A percentile compares a stretch with the other conserved stretches of the same genome.
Conservation (phyloP, 2,329 filamentous ascomycete species). For the Trichophyton simii region DNA sequence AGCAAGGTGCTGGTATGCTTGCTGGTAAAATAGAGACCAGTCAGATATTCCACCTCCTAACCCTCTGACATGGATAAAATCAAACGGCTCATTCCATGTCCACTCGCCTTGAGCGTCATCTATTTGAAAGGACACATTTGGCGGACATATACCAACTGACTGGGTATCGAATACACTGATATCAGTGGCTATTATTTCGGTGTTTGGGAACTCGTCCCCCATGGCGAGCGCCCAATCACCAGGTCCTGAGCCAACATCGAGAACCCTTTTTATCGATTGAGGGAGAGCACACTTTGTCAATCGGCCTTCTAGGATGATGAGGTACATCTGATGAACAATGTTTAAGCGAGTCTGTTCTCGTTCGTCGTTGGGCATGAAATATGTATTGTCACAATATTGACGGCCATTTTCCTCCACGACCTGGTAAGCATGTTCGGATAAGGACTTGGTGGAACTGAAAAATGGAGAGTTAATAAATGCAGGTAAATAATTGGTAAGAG, state of each 20-base stretch:
- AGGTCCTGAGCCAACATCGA: constrained; percentile 38
- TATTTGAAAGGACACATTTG: constrained; percentile 38
- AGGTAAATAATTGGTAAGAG: neutral
- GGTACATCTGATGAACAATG: constrained; percentile 51
- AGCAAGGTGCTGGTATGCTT: constrained; percentile 34
- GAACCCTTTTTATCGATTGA: constrained; percentile 19
- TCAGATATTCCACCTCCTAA: constrained; percentile 37
- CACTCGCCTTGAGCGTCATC: constrained; percentile 37
- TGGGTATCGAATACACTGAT: constrained; percentile 33
- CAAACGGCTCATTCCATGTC: constrained; percentile 38
- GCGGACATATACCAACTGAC: constrained; percentile 22
- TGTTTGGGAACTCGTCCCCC: constrained; percentile 25
- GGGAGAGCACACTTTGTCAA: constrained; percentile 24
- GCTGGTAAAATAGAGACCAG: constrained; percentile 35
- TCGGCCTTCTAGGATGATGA: constrained; percentile 30
- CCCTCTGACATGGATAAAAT: constrained; percentile 38
- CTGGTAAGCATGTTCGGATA: constrained; percentile 33
- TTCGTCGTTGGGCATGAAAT: constrained; percentile 56
- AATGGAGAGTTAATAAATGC: neutral
- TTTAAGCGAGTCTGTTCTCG: constrained; percentile 51
- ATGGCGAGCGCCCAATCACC: constrained; percentile 19
- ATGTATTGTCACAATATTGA: constrained; percentile 48
- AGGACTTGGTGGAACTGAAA: constrained; percentile 25
- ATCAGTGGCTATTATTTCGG: constrained; percentile 37
- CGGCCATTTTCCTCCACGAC: constrained; percentile 50